Base-by-base conservation (phyloP, 163 green algal species). In the Coccomyxa subellipsoidea region DNA sequence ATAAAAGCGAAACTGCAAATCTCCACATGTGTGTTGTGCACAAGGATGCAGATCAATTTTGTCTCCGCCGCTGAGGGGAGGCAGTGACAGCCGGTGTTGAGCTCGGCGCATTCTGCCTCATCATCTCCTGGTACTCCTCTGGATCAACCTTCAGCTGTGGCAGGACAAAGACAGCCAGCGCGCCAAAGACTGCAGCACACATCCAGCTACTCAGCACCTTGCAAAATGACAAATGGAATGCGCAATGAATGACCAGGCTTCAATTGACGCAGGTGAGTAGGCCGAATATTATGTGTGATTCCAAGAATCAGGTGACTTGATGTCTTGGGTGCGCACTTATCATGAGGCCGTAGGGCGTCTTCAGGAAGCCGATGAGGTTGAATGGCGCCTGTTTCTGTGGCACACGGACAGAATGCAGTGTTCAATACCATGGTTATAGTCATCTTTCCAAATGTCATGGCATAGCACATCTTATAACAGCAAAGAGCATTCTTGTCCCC, bases 291-390 rank as follows among this genome's bases (percentile, higher is more conserved):
- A n/a, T n/a, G n/a, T n/a, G n/a, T n/a, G n/a, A n/a, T n/a, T n/a
- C n/a, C n/a, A n/a, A 59, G 71, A n/a, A 0, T 7, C 18, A 47
- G 21, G 71, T 47, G 40, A n/a, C 36, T 27, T 59, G 15, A 59
- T 7, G 47, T 12, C 2, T 12, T 7, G 4, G 47, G 23, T 27
- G 31, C 71, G 32, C 54, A 81, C 76, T 35, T 69, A 79, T 72
- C 83, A 89, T 87, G n/a, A 89, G 83, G 4, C 85, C 87, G 72
- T 91, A 91, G 8, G 87, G 87, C 3, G 87, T 91, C 79, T 91
- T 91, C 27, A 91, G 18, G 70, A 87, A 88, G 38, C 32, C 83
- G 25, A 84, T 54, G 4, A 86, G 7, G 81, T 85, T 85, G 81
- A 91, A 91, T 0, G 70, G n/a, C 37, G 83, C 66, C 31, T 47